A percentile compares a stretch with the other conserved stretches of the same genome.
phyloP scores from a whole-genome alignment of 768 basidiomycete species.

The Leccinellum albellum region DNA sequence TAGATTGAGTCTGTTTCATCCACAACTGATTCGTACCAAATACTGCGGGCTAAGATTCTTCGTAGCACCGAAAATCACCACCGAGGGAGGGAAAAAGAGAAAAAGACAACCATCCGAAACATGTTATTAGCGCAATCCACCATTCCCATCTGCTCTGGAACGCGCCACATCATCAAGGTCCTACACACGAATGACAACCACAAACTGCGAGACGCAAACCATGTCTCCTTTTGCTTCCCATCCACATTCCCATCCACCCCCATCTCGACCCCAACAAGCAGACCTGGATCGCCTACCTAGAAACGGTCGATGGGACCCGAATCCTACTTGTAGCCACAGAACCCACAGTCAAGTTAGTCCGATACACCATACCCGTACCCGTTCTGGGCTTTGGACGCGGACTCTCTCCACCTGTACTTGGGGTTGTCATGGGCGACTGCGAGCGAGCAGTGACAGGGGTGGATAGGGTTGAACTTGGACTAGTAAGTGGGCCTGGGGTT shows the following conservation, averaged over 20 bases:
- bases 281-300: constrained; percentile 9
- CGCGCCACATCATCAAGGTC: background rate
- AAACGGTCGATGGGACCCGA: constrained; percentile 32
- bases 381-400: constrained; percentile 52
- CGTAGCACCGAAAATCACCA: background rate
- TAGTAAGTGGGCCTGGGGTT: background rate
- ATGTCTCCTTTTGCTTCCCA: background rate
- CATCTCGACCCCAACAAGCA: background rate
- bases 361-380: constrained; percentile 69
- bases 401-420: constrained; percentile 13
- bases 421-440: constrained; percentile 20
- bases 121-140: constrained; percentile 5
- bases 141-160: constrained; percentile 6
- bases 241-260: constrained; percentile 1
- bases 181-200: constrained; percentile 13
- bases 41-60: background rate
- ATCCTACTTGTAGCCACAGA: constrained; percentile 34
- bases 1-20: background rate
- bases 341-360: constrained; percentile 30
- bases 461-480: constrained; percentile 8
- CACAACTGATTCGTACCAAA: constrained; percentile 14
- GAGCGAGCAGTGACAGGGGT: constrained; percentile 12
- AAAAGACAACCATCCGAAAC: constrained; percentile 5
- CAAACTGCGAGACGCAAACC: constrained; percentile 1
- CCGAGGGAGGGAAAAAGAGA: background rate